Evolutionary conservation across 176 grass and related monocot species (phyloP).

Genomic region (Paspalum vaginatum): DNA sequence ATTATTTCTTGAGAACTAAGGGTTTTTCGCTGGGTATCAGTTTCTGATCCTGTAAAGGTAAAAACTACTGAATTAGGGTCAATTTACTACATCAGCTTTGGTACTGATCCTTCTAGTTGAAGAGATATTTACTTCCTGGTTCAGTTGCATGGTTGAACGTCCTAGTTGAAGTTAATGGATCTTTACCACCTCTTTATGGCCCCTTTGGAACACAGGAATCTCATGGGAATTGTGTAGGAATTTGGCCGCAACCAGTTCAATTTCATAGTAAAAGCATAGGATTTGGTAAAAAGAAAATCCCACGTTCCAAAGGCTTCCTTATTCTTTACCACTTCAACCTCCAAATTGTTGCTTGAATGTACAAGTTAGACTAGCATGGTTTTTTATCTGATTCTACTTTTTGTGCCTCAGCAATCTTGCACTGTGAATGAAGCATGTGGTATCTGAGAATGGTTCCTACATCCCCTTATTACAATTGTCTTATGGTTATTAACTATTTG

Average conservation of each 20-base stretch:
- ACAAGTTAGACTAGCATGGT: neutral
- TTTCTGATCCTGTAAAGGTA: neutral
- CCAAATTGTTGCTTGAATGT: neutral
- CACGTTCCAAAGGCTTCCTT: too few relatives aligned
- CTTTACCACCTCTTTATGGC: neutral
- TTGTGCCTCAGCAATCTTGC: neutral
- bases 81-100: neutral
- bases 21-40: neutral
- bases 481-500: neutral
- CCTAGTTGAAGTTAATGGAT: neutral
- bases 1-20: neutral
- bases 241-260: too few relatives aligned
- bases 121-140: neutral
- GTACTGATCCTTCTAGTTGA: conserved; percentile 1
- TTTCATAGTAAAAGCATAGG: too few relatives aligned
- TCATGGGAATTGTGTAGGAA: too few relatives aligned
- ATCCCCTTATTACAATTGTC: neutral
- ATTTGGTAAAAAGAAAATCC: too few relatives aligned
- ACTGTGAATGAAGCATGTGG: conserved; percentile 1
- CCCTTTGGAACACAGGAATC: too few relatives aligned
- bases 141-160: neutral
- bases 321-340: neutral
- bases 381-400: conserved; percentile 6
- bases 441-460: neutral
- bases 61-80: neutral